A percentile compares a stretch with the other conserved stretches of the same genome.
These are phyloP conservation scores for Aspergillus sergii DNA, from an alignment of 2,329 filamentous ascomycete genomes.

Conservation along the genomic window DNA sequence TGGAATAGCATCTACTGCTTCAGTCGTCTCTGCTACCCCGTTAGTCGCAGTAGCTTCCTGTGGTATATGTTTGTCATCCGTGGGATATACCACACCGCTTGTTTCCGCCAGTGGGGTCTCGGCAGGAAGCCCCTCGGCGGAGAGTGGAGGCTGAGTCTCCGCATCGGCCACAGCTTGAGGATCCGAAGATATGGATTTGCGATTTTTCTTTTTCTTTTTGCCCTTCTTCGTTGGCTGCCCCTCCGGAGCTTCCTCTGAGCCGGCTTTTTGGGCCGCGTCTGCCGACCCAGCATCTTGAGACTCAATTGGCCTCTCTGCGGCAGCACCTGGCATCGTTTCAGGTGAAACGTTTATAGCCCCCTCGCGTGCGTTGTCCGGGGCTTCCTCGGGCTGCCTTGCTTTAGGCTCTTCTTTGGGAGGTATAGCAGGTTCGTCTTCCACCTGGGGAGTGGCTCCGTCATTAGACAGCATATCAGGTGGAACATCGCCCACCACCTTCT, in stretches of 20 bases:
- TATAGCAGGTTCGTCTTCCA: conserved; percentile 8
- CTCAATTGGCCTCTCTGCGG: conserved; percentile 1
- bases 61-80: conserved; percentile 1
- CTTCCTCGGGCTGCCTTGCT: conserved; percentile 4
- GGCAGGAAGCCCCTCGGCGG: conserved; percentile 4
- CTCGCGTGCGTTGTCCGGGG: no score
- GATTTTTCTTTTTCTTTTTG: conserved; percentile 28
- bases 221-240: conserved; percentile 23
- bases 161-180: conserved; percentile 13
- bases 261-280: conserved; percentile 2
- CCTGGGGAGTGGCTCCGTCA: not conserved
- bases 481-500: conserved; percentile 8
- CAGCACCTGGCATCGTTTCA: not conserved
- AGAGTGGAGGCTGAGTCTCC: conserved; percentile 10
- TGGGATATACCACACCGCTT: conserved; percentile 19
- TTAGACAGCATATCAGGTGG: conserved; percentile 6
- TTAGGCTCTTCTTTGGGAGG: conserved; percentile 20
- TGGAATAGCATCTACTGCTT: conserved; percentile 8
- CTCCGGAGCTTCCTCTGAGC: conserved; percentile 16
- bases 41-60: conserved; percentile 3
- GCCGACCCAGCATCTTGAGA: conserved; percentile 5
- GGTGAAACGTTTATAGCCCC: not conserved
- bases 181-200: conserved; percentile 17
- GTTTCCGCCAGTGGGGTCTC: conserved; percentile 17
- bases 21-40: not conserved